Base-by-base conservation (phyloP, 179 eudicot species). In the Gypsophila paniculata region DNA sequence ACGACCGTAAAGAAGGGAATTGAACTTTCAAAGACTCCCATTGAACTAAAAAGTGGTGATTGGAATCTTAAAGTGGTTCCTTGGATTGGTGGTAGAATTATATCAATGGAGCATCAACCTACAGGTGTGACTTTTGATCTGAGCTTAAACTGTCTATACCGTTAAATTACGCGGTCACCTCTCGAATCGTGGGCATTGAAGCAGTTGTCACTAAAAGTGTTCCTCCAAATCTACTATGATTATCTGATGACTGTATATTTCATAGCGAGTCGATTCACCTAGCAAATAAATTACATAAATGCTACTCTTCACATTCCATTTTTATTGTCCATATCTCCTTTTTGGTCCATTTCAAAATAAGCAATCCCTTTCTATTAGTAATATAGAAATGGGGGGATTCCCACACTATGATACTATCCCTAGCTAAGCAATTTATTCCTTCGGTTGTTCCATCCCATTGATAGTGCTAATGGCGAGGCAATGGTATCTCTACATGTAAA, bases 71-170 rank as follows among this genome's bases (percentile, higher is more conserved):
- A 88, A 80, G 91, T 94, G 64, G 95, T 94, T 64, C 99, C 99
- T 61, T 94, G 99, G 99, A 87, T 94, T 76, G 99, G 99, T 49
- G 99, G 99, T 76, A 87, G 97, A 79, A 90, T 94, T 38, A 85
- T 94, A 74, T 82, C 96, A 61, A 94, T 94, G 99, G 90, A 89
- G 82, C 99, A 94, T 77, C 82, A 83, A 72, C 99, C 97, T 74
- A 83, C 99, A 68, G 97, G 99, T 91, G 87, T 73, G 55, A 60
- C 63, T 60, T 53, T 26, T 52, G 15, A 57, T 80, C 70, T 72
- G 58, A 25, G 65, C 51, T 53, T 21, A 38, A 57, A 68, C 64
- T 59, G 36, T 51, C 32, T 25, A 11, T 32, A 62, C 21, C 25
- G 26, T 72, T 2, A 10, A 21, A 61, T 46, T 26, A 61, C 49